Evolutionary conservation across 352 stramenopile genomes (phyloP), one percentile per base, ranked within the genome.

Genomic region (Thraustochytrium striatum): DNA sequence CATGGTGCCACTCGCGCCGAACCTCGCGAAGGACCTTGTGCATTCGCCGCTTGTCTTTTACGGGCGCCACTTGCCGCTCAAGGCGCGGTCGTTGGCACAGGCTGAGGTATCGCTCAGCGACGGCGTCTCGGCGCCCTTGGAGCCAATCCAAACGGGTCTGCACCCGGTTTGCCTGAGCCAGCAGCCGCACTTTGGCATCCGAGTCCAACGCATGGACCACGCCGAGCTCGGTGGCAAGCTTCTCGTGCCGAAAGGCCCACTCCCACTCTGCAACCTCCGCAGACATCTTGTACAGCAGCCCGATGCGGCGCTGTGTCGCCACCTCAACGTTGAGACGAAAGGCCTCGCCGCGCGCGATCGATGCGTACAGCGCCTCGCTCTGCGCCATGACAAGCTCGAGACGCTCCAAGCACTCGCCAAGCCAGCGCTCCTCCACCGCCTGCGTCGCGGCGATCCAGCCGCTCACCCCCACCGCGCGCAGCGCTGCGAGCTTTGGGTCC

Each of bases 221-320:
- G n/a, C n/a, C 16, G 16, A 55, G 25, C 25, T 25, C 47, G 28
- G 50, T 79, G 13, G 69, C 41, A n/a, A 79, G 28, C 3, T 72
- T 30, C 55, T 79, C 69, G n/a, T 39, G 28, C 0, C 69, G 69
- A 30, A 62, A 69, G 3, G 50, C 36, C 69, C 47, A 79, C 50
- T 79, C 69, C 2, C 50, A 19, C 9, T 35, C 19, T 7, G 72
- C 13, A n/a, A 53, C 3, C 11, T 36, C 16, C 13, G 5, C 50
- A 13, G 50, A 33, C 32, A 50, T 32, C 5, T 8, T 13, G 39
- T 79, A 33, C 35, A 5, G 13, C 25, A 16, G 36, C 33, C 72
- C 35, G 30, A 79, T 62, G 3, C 32, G 30, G 33, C 8, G 16
- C 36, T 79, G 69, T 33, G 25, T 28, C 33, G 32, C 25, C 11